A percentile compares a stretch with the other conserved stretches of the same genome.
These are phyloP conservation scores for Tolypocladium ophioglossoides DNA, from an alignment of 2,329 filamentous ascomycete genomes.

Conservation along the genomic window DNA sequence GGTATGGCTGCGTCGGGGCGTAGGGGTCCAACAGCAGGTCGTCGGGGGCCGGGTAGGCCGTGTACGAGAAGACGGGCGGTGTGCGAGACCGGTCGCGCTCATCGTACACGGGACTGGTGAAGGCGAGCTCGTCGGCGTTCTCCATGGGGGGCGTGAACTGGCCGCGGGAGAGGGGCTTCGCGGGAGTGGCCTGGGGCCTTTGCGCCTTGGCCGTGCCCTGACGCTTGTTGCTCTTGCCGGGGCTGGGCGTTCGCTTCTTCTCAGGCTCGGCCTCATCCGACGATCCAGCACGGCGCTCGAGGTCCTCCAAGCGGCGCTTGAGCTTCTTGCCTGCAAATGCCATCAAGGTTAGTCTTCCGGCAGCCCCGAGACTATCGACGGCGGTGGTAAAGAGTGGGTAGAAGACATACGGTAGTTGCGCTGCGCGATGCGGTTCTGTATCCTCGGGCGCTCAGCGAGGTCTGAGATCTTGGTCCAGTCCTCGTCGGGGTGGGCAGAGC, in stretches of 20 bases:
- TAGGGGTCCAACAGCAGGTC: conserved; percentile 52
- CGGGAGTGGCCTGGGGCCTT: conserved; percentile 17
- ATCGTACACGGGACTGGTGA: conserved; percentile 42
- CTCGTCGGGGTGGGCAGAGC: conserved; percentile 88
- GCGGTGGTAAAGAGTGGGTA: background rate
- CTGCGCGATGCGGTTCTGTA: conserved; percentile 96
- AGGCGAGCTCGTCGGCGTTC: conserved; percentile 55
- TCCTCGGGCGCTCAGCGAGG: conserved; percentile 82
- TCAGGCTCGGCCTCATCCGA: conserved; percentile 35
- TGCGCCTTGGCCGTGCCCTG: conserved; percentile 12
- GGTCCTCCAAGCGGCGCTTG: conserved; percentile 78
- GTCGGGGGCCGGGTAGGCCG: conserved; percentile 56
- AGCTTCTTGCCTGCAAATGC: conserved; percentile 67
- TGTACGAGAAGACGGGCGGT: conserved; percentile 58
- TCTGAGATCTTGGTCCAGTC: conserved; percentile 99
- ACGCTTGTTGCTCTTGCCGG: conserved; percentile 34
- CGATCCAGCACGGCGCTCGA: conserved; percentile 64
- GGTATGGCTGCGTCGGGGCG: conserved; percentile 40
- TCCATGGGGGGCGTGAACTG: conserved; percentile 54
- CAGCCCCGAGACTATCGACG: background rate
- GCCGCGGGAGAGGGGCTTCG: conserved; percentile 34
- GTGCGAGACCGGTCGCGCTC: conserved; percentile 60
- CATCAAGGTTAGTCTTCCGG: background rate
- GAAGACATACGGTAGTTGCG: conserved; percentile 77
- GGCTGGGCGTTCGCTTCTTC: conserved; percentile 22